Evolutionary conservation across 1,139 yeast genomes (phyloP), one percentile per base, ranked within the genome.

Genomic region (Nakaseomyces bracarensis): DNA sequence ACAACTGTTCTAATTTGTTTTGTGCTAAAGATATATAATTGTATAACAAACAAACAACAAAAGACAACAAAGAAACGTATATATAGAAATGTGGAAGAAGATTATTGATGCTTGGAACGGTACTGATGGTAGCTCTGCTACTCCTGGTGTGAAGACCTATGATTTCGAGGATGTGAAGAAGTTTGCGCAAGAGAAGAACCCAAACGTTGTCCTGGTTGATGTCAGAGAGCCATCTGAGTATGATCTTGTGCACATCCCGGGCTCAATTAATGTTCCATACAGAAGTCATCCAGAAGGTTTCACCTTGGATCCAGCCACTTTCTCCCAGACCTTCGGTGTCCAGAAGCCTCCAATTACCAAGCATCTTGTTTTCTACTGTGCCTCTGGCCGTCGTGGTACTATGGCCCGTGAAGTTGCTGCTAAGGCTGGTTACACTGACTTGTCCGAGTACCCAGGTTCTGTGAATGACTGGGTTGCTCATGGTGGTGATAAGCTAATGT

Each of bases 261-360:
- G 79, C 20, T 82, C 97, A n/a, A 66, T 85, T 49, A 91, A 91
- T 60, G 75, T 91, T 46, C 98, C 98, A 16, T 84, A 79, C 69
- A 86, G 82, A 57, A 76, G 95, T 2, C 75, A 87, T 22, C 97
- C 97, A 0, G 94, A 95, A 13, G 97, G 96, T 1, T 72, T 89
- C 49, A 83, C 82, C 43, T 72, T 89, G 45, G 68, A 78, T 3
- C 72, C 74, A 6, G 91, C 80, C 41, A 95, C 82, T 49, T 91
- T 91, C 57, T 72, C 75, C 55, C 82, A 80, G 29, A 70, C 75
- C 42, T 87, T 87, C 65, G 94, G 95, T 9, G 78, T 86, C 54
- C 70, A 70, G 13, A 91, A 91, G 67, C 98, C 98, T 6, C 56
- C 67, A 5, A 63, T 70, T 40, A 77, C 76, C 38, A 75, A 81